Evolutionary conservation across 2,329 filamentous ascomycete species (phyloP).

Genomic region (Aspergillus alliaceus): DNA sequence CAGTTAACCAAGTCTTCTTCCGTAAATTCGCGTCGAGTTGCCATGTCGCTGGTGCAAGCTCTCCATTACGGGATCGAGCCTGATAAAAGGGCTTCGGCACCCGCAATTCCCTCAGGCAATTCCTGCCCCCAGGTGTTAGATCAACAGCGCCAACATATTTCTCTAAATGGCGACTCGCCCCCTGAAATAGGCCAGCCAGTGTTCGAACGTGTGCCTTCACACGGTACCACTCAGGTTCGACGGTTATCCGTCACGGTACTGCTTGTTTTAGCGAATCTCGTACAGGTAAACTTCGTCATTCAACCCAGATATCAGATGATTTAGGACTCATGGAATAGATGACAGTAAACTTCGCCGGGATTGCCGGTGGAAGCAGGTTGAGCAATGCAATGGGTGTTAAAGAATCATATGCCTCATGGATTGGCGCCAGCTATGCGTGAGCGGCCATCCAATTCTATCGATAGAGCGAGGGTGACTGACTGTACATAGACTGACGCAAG

Average conservation of each 20-base stretch:
- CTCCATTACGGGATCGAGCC: neutral
- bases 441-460: neutral
- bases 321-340: conserved; percentile 16
- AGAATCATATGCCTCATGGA: conserved; percentile 25
- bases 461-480: neutral
- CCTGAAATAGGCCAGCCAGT: conserved; percentile 21
- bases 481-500: conserved; percentile 47
- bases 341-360: conserved; percentile 28
- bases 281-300: conserved; percentile 22
- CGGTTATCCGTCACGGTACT: conserved; percentile 19
- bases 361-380: conserved; percentile 25
- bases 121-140: neutral
- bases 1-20: too few relatives aligned
- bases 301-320: neutral
- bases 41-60: neutral
- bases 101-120: neutral
- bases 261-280: conserved; percentile 25
- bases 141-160: neutral
- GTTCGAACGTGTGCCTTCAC: conserved; percentile 19
- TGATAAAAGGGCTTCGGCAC: neutral
- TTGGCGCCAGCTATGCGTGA: conserved; percentile 28
- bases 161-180: neutral
- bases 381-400: conserved; percentile 19
- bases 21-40: too few relatives aligned
- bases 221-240: conserved; percentile 16